A percentile compares a stretch with the other conserved stretches of the same genome.
These are phyloP conservation scores for Heracleum sosnowskyi DNA, from an alignment of 129 eudicot species.

Conservation along the genomic window DNA sequence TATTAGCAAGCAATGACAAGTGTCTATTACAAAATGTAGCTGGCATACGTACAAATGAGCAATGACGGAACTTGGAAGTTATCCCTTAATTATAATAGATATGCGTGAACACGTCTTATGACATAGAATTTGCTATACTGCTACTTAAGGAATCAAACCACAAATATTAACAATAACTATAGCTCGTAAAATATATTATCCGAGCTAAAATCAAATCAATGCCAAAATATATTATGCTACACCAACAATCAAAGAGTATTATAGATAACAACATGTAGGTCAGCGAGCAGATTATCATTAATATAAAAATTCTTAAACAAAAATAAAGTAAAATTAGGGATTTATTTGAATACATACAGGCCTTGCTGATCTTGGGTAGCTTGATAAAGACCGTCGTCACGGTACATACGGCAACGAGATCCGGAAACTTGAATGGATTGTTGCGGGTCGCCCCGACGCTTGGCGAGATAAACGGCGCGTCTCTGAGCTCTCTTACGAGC, in stretches of 20 bases:
- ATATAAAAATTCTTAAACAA: background rate
- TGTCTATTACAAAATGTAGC: background rate
- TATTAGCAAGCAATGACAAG: background rate
- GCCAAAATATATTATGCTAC: no score
- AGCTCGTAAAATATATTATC: background rate
- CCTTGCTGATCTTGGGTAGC: constrained; percentile 95
- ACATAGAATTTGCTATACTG: background rate
- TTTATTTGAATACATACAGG: constrained; percentile 44
- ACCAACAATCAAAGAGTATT: background rate
- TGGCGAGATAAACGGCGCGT: constrained; percentile 85
- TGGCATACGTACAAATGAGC: no score
- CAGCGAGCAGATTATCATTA: background rate
- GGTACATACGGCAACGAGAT: constrained; percentile 73
- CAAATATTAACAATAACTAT: background rate
- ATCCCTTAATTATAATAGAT: no score
- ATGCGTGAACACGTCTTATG: background rate
- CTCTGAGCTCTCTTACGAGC: constrained; percentile 97
- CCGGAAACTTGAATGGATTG: constrained; percentile 87
- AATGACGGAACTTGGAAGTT: no score
- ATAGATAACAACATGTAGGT: no score
- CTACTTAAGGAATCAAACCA: background rate
- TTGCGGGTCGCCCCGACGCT: constrained; percentile 98
- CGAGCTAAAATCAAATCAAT: no score
- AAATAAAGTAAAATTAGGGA: background rate
- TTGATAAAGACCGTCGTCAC: constrained; percentile 85